A percentile compares a stretch with the other conserved stretches of the same genome.
Evolutionary conservation across 192 early-diverging fungal species (phyloP).

Genomic region (Backusella westeae): DNA sequence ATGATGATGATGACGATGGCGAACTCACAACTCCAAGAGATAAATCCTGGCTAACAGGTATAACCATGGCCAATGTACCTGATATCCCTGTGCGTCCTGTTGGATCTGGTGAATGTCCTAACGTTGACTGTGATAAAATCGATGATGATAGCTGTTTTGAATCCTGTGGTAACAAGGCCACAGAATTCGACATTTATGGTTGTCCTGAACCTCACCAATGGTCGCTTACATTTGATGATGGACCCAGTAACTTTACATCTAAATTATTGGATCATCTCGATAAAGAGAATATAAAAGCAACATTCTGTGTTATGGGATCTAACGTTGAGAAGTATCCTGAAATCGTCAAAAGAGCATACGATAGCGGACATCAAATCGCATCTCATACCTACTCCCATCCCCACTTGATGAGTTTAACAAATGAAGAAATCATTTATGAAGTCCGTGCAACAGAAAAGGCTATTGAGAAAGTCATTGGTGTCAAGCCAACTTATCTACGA

Average conservation of each 20-base stretch:
- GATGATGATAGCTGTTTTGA: conserved; percentile 34
- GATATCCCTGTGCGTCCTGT: conserved; percentile 18
- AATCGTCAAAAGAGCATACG: conserved; percentile 43
- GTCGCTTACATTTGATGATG: conserved; percentile 59
- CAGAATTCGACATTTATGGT: conserved; percentile 24
- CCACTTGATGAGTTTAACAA: conserved; percentile 45
- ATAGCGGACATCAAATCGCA: conserved; percentile 62
- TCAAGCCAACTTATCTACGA: conserved; percentile 57
- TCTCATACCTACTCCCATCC: conserved; percentile 54
- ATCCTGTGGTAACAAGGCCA: conserved; percentile 28
- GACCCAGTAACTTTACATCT: conserved; percentile 52
- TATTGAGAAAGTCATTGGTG: conserved; percentile 50
- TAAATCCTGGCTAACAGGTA: neutral
- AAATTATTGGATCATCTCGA: conserved; percentile 53
- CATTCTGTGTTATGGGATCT: conserved; percentile 68
- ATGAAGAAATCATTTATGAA: conserved; percentile 39
- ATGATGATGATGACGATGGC: neutral
- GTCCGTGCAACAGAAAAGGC: conserved; percentile 47
- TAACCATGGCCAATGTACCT: neutral
- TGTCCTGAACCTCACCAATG: conserved; percentile 22
- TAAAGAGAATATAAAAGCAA: conserved; percentile 55
- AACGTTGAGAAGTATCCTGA: conserved; percentile 47
- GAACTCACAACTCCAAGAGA: neutral
- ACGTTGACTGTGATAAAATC: conserved; percentile 24
- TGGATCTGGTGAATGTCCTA: conserved; percentile 26